These are phyloP conservation scores for Drosera spatulata DNA, from an alignment of 179 eudicot genomes.

Conservation along the genomic window DNA sequence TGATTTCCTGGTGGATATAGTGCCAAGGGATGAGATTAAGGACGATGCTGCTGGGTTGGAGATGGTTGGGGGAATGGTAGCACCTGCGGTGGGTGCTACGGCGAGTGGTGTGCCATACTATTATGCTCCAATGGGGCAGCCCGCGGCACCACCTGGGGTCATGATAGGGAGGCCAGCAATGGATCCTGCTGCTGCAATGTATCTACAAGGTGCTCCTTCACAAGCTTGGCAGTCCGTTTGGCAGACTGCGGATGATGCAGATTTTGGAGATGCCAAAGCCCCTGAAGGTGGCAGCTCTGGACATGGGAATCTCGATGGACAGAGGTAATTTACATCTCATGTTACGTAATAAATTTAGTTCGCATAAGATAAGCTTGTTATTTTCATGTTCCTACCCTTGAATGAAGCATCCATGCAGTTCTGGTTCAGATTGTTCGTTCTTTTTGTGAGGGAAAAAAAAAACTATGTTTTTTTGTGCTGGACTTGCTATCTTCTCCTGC, in stretches of 20 bases:
- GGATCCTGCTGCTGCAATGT: conserved; percentile 28
- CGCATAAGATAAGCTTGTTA: too few species aligned
- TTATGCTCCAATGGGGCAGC: conserved; percentile 52
- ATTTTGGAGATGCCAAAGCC: conserved; percentile 19
- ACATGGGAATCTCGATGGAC: too few species aligned
- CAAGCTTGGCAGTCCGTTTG: conserved; percentile 67
- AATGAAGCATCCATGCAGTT: too few species aligned
- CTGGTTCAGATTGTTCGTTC: too few species aligned
- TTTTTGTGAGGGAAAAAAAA: too few species aligned
- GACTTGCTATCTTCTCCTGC: too few species aligned
- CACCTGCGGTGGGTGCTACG: conserved; percentile 9
- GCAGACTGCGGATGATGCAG: conserved; percentile 45
- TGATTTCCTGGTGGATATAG: conserved; percentile 63
- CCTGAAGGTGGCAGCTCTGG: conserved; percentile 2
- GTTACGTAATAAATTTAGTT: too few species aligned
- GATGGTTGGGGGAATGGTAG: conserved; percentile 18
- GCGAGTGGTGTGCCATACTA: conserved; percentile 61
- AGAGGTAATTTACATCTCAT: too few species aligned
- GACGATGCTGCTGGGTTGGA: conserved; percentile 32
- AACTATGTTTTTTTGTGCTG: too few species aligned
- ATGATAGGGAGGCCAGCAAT: conserved; percentile 54
- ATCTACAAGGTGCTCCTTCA: conserved; percentile 31
- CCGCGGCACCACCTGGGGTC: conserved; percentile 35
- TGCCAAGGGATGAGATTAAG: conserved; percentile 57
- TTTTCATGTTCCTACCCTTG: too few species aligned